Evolutionary conservation across 345 rosid species (phyloP).

Genomic region (Eutrema japonicum): DNA sequence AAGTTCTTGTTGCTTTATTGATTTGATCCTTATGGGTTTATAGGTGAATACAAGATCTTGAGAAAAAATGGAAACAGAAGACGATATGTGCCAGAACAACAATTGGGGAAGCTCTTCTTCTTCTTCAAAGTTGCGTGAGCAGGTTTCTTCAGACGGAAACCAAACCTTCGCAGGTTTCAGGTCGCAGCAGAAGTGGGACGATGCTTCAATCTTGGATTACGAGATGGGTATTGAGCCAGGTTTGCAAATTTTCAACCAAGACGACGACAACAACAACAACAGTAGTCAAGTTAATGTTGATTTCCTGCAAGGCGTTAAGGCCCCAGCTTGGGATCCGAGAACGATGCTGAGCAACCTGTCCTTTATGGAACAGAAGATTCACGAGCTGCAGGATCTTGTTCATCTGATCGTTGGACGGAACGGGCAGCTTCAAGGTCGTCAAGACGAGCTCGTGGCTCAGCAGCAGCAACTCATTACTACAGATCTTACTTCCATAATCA

Average conservation of each 20-base stretch:
- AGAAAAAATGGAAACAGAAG: conserved; percentile 61
- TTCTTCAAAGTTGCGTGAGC: conserved; percentile 46
- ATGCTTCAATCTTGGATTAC: conserved; percentile 57
- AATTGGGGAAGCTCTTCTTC: conserved; percentile 60
- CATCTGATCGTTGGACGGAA: conserved; percentile 63
- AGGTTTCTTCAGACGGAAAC: conserved; percentile 39
- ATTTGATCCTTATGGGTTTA: conserved; percentile 3
- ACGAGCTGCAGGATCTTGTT: conserved; percentile 86
- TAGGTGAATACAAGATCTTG: conserved; percentile 27
- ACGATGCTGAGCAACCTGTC: conserved; percentile 77
- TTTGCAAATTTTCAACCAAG: conserved; percentile 52
- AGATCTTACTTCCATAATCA: conserved; percentile 89
- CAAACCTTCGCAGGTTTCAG: conserved; percentile 46
- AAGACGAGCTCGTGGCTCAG: conserved; percentile 65
- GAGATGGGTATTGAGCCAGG: conserved; percentile 50
- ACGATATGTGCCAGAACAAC: conserved; percentile 46
- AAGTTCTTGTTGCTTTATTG: background rate
- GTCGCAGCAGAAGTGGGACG: conserved; percentile 66
- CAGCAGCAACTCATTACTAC: conserved; percentile 86
- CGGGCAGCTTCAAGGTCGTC: conserved; percentile 55
- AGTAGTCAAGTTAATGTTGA: conserved; percentile 45
- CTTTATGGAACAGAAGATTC: conserved; percentile 87
- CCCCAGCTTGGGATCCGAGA: conserved; percentile 87
- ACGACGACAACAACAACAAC: conserved; percentile 13
- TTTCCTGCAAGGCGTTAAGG: conserved; percentile 46